phyloP scores from a whole-genome alignment of 345 rosid species.

The Streptanthus diversifolius region DNA sequence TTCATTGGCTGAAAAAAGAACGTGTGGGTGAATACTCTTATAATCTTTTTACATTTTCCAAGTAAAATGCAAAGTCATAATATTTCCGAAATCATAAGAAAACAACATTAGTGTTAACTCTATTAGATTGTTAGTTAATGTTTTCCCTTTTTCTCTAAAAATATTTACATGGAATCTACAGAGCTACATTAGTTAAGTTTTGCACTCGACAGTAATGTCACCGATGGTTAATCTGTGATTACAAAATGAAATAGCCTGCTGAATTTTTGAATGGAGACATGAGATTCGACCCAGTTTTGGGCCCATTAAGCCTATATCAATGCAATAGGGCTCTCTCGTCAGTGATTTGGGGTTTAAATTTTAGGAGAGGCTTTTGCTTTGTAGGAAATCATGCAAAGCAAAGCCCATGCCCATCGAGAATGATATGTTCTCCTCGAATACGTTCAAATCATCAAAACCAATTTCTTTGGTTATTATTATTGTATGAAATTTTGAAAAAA shows the following conservation, averaged over 20 bases:
- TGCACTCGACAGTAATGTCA: neutral
- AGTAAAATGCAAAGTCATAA: neutral
- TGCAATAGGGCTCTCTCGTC: neutral
- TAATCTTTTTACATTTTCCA: neutral
- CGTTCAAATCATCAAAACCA: neutral
- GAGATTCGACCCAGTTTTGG: neutral
- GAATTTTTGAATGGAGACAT: neutral
- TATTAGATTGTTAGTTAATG: neutral
- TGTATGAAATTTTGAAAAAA: neutral
- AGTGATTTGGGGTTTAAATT: neutral
- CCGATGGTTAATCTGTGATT: neutral
- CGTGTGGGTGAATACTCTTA: slow-evolving; percentile 15
- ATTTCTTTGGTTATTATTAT: neutral
- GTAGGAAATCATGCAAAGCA: neutral
- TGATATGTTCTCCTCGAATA: neutral
- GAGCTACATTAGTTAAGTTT: neutral
- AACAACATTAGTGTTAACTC: neutral
- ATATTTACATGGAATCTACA: neutral
- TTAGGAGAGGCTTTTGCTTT: neutral
- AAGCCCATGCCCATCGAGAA: neutral
- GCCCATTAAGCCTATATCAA: neutral
- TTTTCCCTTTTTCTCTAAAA: neutral
- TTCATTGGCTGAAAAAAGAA: slow-evolving; percentile 10
- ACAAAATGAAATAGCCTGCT: neutral
- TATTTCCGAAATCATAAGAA: neutral